Percentiles rank a stretch among this genome's conserved stretches.
Conservation (phyloP, 208 protist species). For the Novymonas esmeraldas region DNA sequence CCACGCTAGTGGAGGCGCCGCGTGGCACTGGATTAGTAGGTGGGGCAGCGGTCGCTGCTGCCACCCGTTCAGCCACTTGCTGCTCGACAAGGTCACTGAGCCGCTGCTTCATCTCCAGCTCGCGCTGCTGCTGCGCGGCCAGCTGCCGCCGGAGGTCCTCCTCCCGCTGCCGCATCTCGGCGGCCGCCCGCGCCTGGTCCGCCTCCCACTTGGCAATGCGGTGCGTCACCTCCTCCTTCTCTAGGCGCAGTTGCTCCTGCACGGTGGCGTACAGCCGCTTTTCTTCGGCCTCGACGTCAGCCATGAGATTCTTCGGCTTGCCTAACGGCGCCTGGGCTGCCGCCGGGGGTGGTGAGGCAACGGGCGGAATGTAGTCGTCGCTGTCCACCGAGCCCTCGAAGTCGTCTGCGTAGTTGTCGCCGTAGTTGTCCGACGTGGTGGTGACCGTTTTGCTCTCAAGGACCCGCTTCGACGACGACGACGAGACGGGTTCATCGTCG, state of each 20-base stretch:
- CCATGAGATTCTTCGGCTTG: conserved; percentile 16
- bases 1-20: conserved; percentile 1
- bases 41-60: conserved; percentile 19
- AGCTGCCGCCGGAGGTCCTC: conserved; percentile 37
- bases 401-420: conserved; percentile 47
- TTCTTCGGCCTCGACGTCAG: conserved; percentile 28
- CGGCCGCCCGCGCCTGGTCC: conserved; percentile 42
- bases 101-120: conserved; percentile 42
- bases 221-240: conserved; percentile 39
- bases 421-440: conserved; percentile 22
- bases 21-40: conserved; percentile 8
- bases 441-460: conserved; percentile 13
- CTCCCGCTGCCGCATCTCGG: conserved; percentile 42
- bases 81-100: conserved; percentile 42
- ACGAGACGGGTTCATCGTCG: conserved; percentile 8
- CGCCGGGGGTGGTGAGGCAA: conserved; percentile 9
- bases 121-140: conserved; percentile 34
- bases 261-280: conserved; percentile 20
- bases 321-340: neutral
- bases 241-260: conserved; percentile 28
- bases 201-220: conserved; percentile 40
- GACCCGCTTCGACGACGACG: conserved; percentile 26
- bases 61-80: conserved; percentile 33
- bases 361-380: conserved; percentile 52
- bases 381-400: conserved; percentile 44